These are phyloP conservation scores for Gossypium sturtianum DNA, from an alignment of 345 rosid species.

Conservation along the genomic window DNA sequence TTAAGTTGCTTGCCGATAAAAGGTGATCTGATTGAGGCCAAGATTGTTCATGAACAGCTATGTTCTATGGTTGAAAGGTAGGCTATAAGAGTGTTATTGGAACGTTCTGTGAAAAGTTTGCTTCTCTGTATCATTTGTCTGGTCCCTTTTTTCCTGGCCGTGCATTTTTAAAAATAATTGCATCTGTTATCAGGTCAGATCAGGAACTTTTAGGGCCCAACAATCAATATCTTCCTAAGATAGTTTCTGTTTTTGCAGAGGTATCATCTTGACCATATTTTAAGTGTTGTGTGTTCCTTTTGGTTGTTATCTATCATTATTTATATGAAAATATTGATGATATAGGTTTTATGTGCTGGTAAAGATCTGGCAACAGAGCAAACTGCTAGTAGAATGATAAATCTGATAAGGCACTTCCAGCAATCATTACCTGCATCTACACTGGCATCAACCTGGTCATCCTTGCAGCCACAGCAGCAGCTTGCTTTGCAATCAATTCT, in stretches of 20 bases:
- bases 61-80: slow-evolving; percentile 73
- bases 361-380: slow-evolving; percentile 68
- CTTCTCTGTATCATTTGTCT: not conserved
- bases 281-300: not conserved
- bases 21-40: slow-evolving; percentile 64
- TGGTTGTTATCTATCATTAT: not conserved
- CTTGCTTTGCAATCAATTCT: slow-evolving; percentile 75
- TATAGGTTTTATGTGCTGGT: slow-evolving; percentile 64
- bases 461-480: slow-evolving; percentile 83
- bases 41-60: slow-evolving; percentile 69
- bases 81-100: not conserved
- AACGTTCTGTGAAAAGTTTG: not conserved
- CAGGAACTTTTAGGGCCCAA: slow-evolving; percentile 53
- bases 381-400: slow-evolving; percentile 65
- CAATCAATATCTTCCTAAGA: slow-evolving; percentile 64
- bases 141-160: not conserved
- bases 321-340: not conserved
- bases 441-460: slow-evolving; percentile 75
- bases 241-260: slow-evolving; percentile 49
- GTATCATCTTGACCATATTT: slow-evolving; percentile 16
- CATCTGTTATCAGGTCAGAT: slow-evolving; percentile 46
- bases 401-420: slow-evolving; percentile 74
- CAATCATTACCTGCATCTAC: slow-evolving; percentile 72
- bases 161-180: slow-evolving; percentile 1
- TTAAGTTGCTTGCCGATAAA: slow-evolving; percentile 63